Evolutionary conservation across 2,329 filamentous ascomycete species (phyloP).

Genomic region (Bertia moriformis): DNA sequence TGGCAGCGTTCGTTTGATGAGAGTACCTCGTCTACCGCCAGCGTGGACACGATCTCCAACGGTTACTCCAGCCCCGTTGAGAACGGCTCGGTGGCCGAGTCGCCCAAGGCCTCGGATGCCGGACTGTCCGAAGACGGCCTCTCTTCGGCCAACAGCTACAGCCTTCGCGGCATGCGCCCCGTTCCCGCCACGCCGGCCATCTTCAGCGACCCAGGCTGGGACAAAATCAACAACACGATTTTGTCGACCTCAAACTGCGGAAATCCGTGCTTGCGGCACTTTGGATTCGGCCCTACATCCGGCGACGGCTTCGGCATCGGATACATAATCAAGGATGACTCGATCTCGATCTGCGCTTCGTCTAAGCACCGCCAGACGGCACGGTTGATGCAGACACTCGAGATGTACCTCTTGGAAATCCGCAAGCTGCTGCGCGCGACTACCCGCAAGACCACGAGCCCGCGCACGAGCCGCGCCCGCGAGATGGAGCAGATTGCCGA

Average conservation of each 20-base stretch:
- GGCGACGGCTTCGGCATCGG: neutral
- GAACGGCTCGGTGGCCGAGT: neutral
- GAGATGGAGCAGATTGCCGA: slow-evolving; percentile 1
- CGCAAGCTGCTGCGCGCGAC: neutral
- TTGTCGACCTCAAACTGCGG: slow-evolving; percentile 1
- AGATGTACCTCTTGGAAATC: neutral
- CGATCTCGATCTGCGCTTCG: neutral
- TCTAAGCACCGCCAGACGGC: slow-evolving; percentile 1
- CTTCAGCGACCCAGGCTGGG: neutral
- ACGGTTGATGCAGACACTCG: neutral
- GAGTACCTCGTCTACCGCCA: slow-evolving; percentile 36
- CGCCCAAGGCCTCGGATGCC: neutral
- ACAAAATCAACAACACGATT: slow-evolving; percentile 1
- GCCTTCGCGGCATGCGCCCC: neutral
- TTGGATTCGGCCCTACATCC: neutral
- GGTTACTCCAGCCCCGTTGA: neutral
- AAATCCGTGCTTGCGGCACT: slow-evolving; percentile 1
- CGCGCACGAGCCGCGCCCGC: neutral
- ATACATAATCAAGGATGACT: slow-evolving; percentile 1
- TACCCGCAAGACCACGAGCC: neutral
- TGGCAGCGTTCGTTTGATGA: slow-evolving; percentile 85
- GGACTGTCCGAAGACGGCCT: neutral
- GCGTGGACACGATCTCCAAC: slow-evolving; percentile 16
- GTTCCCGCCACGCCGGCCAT: neutral
- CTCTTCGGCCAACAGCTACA: neutral